These are phyloP conservation scores for Homolaphlyctis polyrhiza DNA, from an alignment of 371 early-diverging fungal genomes.

Conservation along the genomic window DNA sequence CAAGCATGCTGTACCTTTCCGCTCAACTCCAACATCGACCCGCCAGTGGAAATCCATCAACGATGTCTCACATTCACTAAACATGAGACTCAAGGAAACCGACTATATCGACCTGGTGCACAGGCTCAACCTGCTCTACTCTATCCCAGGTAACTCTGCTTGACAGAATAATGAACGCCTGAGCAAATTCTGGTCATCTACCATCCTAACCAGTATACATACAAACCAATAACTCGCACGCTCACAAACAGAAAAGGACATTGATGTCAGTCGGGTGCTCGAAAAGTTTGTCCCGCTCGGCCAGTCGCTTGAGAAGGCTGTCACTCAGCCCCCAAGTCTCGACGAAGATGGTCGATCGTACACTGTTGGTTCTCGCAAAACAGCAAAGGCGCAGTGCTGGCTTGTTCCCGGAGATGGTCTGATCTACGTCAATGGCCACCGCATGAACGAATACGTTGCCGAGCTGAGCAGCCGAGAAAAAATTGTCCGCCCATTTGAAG, in stretches of 20 bases:
- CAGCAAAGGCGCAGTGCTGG: constrained; percentile 73
- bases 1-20: constrained; percentile 19
- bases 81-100: constrained; percentile 18
- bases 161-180: too few relatives aligned
- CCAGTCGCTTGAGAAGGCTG: constrained; percentile 5
- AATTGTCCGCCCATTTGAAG: constrained; percentile 70
- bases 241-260: constrained; percentile 10
- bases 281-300: constrained; percentile 37
- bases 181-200: too few relatives aligned
- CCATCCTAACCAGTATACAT: too few relatives aligned
- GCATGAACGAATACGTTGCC: constrained; percentile 71
- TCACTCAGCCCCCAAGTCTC: constrained; percentile 16
- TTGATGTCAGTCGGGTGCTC: constrained; percentile 48
- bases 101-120: constrained; percentile 28
- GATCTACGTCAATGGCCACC: constrained; percentile 78
- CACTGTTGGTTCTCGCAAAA: constrained; percentile 82
- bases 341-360: constrained; percentile 77
- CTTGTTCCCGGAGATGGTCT: constrained; percentile 69
- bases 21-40: constrained; percentile 2
- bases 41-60: constrained; percentile 22
- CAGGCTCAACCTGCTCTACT: constrained; percentile 31
- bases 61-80: constrained; percentile 19
- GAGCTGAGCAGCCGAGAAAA: constrained; percentile 60
- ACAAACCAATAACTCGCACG: too few relatives aligned
- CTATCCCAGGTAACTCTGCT: constrained; percentile 17